A percentile compares a stretch with the other conserved stretches of the same genome.
phyloP scores from a whole-genome alignment of 306 rosid species.

The Amphicarpaea edgeworthii region DNA sequence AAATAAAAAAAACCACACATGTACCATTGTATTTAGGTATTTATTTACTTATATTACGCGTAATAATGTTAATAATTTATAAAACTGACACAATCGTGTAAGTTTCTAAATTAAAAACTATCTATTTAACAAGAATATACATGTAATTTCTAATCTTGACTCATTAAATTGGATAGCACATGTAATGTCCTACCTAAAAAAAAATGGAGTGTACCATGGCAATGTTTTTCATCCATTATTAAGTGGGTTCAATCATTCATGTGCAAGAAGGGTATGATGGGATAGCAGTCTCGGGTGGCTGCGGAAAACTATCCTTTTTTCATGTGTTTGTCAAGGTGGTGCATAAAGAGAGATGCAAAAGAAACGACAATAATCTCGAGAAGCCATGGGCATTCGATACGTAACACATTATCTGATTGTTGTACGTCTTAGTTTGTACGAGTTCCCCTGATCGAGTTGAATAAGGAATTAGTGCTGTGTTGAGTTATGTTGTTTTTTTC shows the following conservation, averaged over 20 bases:
- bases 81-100: too few species aligned
- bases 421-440: conserved; percentile 7
- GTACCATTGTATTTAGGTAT: background rate
- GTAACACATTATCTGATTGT: background rate
- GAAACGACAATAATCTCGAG: background rate
- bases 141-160: too few species aligned
- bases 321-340: conserved; percentile 29
- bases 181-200: too few species aligned
- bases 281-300: conserved; percentile 1
- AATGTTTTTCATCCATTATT: too few species aligned
- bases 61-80: too few species aligned
- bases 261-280: background rate
- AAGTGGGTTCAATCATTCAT: conserved; percentile 27
- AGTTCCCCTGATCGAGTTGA: background rate
- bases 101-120: too few species aligned
- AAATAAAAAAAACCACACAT: background rate
- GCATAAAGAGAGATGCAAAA: background rate
- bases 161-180: too few species aligned
- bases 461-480: conserved; percentile 1
- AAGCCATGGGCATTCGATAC: conserved; percentile 17
- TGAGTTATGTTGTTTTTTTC: background rate
- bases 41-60: background rate
- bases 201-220: background rate
- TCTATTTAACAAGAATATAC: too few species aligned
- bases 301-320: background rate